phyloP scores from a whole-genome alignment of 305 asterid genomes.

The Fraxinus sp. region DNA sequence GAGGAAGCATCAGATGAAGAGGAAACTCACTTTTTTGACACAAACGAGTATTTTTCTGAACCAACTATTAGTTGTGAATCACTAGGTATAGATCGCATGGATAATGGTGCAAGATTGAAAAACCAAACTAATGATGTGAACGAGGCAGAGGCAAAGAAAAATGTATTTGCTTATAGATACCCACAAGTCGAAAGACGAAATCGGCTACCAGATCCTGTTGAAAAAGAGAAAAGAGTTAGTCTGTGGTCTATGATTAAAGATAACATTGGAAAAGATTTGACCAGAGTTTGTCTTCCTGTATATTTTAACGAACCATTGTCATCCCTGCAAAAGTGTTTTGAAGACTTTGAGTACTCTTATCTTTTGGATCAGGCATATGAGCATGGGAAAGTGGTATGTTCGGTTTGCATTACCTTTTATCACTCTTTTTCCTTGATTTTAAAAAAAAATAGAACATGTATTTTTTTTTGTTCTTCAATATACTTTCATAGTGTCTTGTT shows the following conservation, averaged over 20 bases:
- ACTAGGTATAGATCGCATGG: constrained; percentile 41
- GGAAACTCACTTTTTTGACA: constrained; percentile 68
- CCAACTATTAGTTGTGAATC: constrained; percentile 34
- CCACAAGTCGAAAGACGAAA: constrained; percentile 59
- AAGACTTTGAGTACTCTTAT: constrained; percentile 87
- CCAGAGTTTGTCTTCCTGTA: constrained; percentile 91
- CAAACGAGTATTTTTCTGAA: constrained; percentile 61
- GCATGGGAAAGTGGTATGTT: constrained; percentile 82
- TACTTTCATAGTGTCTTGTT: not conserved
- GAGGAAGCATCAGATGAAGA: constrained; percentile 91
- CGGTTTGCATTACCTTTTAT: constrained; percentile 8
- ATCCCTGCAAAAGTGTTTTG: constrained; percentile 83
- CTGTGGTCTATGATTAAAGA: constrained; percentile 97
- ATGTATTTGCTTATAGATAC: constrained; percentile 25
- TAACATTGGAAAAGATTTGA: constrained; percentile 91
- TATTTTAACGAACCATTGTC: constrained; percentile 92
- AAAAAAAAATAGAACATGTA: not conserved
- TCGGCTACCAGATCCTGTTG: constrained; percentile 87
- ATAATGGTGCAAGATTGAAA: constrained; percentile 24
- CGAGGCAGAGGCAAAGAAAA: constrained; percentile 23
- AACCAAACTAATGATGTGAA: constrained; percentile 29
- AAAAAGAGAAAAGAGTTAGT: constrained; percentile 87
- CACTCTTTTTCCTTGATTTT: not conserved
- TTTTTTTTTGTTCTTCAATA: not conserved
- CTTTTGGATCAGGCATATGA: constrained; percentile 88